Evolutionary conservation across 176 grass and related monocot species (phyloP).

Genomic region (Bromus sterilis): DNA sequence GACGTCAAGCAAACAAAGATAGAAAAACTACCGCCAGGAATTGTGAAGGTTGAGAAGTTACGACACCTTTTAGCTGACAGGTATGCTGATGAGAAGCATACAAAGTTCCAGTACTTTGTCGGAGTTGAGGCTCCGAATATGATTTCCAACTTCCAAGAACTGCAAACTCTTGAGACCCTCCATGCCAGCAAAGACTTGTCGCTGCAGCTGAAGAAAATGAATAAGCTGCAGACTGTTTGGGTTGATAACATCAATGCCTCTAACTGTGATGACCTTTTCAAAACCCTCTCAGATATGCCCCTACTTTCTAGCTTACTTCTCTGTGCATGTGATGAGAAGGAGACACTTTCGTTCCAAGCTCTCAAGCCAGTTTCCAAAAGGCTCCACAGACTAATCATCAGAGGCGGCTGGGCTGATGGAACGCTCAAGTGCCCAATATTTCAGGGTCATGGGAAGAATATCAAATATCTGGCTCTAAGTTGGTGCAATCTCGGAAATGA

Average conservation of each 20-base stretch:
- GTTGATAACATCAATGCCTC: not conserved
- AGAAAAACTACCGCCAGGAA: too few relatives aligned
- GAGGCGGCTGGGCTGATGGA: not conserved
- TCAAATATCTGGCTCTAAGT: not conserved
- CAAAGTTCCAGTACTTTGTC: not conserved
- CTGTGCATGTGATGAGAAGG: conserved; percentile 12
- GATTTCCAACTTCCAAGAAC: not conserved
- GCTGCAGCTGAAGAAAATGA: conserved; percentile 12
- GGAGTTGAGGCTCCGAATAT: not conserved
- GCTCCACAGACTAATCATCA: not conserved
- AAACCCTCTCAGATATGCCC: conserved; percentile 12
- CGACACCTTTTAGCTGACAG: conserved; percentile 22
- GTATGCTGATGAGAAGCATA: not conserved
- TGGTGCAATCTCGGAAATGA: not conserved
- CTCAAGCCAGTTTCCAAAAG: not conserved
- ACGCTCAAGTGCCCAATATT: conserved; percentile 25
- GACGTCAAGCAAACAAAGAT: not conserved
- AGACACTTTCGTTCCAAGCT: conserved; percentile 11
- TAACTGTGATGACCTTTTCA: conserved; percentile 17
- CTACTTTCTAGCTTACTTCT: conserved; percentile 9
- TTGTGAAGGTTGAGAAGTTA: not conserved
- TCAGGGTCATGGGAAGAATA: not conserved
- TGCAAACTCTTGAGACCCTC: conserved; percentile 19
- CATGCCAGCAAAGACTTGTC: conserved; percentile 10
- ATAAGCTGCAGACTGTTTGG: conserved; percentile 10